Evolutionary conservation across 2,329 filamentous ascomycete species (phyloP), one percentile per base, ranked within the genome.

Genomic region (Trichophyton benhamiae): DNA sequence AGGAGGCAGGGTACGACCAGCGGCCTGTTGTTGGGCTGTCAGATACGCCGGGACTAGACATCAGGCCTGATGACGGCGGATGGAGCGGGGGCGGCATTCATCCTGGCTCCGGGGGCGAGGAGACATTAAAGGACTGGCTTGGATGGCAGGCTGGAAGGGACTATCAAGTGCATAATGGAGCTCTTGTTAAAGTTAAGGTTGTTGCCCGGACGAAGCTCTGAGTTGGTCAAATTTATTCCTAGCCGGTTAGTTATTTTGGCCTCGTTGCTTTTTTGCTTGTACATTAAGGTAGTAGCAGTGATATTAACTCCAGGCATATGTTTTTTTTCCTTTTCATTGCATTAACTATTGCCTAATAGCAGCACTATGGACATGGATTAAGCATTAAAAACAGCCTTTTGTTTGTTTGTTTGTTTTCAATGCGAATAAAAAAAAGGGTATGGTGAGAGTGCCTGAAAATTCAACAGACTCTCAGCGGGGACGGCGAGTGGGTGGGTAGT

Each of bases 121-220:
- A 84, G 59, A 80, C 82, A 3, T 71, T 96, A 64, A 75, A 75
- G 58, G 72, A 80, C 58, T 96, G 92, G 92, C 78, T 87, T 66
- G 88, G 89, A 0, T 95, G 90, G 89, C 80, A 77, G 63, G 82
- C 78, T 67, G 90, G 88, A 0, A 79, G 75, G 63, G 83, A 96
- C 36, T 96, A 86, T 71, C 80, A 83, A n/a, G 77, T 88, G 1
- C 74, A 79, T 30, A 76, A 82, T 30, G 87, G 87, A 0, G 85
- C 82, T 0, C 72, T 90, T 64, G 80, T 86, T 20, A 73, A 78
- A 64, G 80, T 74, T 60, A 55, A 55, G 30, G 30, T 33, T 36
- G 52, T 33, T 36, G 52, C 25, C 27, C 25, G 52, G 30, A 30
- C 27, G 8, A 55, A 55, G 52, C 52, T 55, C 52, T 55, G 52